A percentile compares a stretch with the other conserved stretches of the same genome.
phyloP scores from a whole-genome alignment of 2,329 filamentous ascomycete species.

The Ophiostoma sp. region DNA sequence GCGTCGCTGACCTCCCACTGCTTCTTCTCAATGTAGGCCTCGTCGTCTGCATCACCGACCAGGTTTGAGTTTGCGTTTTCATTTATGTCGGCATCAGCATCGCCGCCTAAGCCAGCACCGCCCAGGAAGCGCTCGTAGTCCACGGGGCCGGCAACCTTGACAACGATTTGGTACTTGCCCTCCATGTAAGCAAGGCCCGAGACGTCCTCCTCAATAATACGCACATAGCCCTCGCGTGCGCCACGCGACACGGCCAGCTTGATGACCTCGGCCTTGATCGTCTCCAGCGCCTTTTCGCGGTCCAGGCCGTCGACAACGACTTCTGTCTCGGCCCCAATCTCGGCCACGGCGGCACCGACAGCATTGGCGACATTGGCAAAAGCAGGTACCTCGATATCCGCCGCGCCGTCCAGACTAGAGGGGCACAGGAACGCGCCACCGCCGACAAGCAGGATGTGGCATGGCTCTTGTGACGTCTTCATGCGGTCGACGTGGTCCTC shows the following conservation, averaged over 20 bases:
- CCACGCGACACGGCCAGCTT: constrained; percentile 43
- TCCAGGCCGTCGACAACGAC: neutral
- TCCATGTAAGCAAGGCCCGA: constrained; percentile 52
- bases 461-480: constrained; percentile 55
- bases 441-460: constrained; percentile 58
- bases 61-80: neutral
- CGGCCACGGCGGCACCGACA: constrained; percentile 58
- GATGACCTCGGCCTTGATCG: neutral
- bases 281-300: neutral
- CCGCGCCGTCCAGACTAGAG: neutral
- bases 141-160: constrained; percentile 55
- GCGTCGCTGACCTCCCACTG: constrained; percentile 27
- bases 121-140: constrained; percentile 32
- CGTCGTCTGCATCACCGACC: constrained; percentile 3
- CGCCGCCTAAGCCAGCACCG: neutral
- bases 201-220: constrained; percentile 48
- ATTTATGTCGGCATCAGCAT: too few species aligned
- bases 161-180: constrained; percentile 52
- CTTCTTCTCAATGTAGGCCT: constrained; percentile 22
- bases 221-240: constrained; percentile 41
- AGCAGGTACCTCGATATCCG: neutral
- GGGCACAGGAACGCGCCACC: constrained; percentile 40
- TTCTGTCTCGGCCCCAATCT: constrained; percentile 28
- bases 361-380: constrained; percentile 50
- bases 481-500: constrained; percentile 56